Base-by-base conservation (phyloP, 371 early-diverging fungal genomes). In the Rhizopus microsporus region DNA sequence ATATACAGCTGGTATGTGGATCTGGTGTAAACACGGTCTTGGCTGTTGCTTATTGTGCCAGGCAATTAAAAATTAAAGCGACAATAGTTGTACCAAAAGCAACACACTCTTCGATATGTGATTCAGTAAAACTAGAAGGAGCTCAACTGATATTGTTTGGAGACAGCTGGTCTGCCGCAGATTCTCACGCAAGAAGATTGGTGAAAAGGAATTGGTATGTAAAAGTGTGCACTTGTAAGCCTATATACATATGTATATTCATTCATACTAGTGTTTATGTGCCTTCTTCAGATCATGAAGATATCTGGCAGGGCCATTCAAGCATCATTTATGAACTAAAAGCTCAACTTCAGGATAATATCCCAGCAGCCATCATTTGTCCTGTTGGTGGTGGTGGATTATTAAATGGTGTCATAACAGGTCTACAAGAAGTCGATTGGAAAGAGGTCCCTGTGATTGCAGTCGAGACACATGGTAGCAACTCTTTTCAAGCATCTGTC, bases 331-430 rank as follows among this genome's bases (percentile, higher is more conserved):
- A 79, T n/a, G 90, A 90, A 65, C 67, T 90, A 33, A 80, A 81
- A 56, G 58, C 75, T 13, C 90, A 90, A 58, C 59, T 88, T 34
- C 75, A 71, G 17, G 75, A 77, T 16, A 65, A 68, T 30, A 75
- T 81, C 4, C 90, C 90, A 6, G 83, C 84, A 30, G 90, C 83
- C 4, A 80, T 90, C 31, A 67, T 90, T 29, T 81, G 84, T 37
- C 74, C 84, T 5, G 88, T 90, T 2, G 90, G 90, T 6, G 88
- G 90, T 32, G 90, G 90, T 8, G 90, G 87, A 0, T 59, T 88
- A 56, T 60, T 90, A 32, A 84, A 85, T n/a, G 90, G 90, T 3
- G 65, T 88, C 7, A 79, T 88, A 37, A 74, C 74, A 16, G 90
- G 90, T 0, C 62, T 87, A 17, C 82, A 83, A 43, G 80, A 71